These are phyloP conservation scores for Kingdonia uniflora DNA, from an alignment of 164 flowering plant genomes.

Conservation along the genomic window DNA sequence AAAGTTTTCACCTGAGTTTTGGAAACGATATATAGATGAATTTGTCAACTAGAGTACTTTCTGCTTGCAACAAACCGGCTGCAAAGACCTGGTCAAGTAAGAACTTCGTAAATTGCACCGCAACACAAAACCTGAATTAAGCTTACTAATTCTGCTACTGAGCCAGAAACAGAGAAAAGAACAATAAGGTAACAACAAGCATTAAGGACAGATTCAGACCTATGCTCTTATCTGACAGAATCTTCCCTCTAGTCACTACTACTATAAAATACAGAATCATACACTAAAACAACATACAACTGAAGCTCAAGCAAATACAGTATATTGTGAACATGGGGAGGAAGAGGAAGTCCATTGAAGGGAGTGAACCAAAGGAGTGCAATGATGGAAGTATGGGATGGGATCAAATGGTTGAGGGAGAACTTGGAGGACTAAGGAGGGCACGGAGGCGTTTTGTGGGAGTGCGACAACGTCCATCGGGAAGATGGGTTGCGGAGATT, in stretches of 20 bases:
- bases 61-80: background rate
- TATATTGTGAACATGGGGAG: conserved; percentile 13
- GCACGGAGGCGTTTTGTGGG: conserved; percentile 33
- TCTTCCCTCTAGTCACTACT: background rate
- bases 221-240: background rate
- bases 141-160: background rate
- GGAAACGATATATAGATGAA: background rate
- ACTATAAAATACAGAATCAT: background rate
- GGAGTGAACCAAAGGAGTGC: conserved; percentile 3
- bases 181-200: conserved; percentile 16
- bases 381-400: conserved; percentile 8
- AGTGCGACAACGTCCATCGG: conserved; percentile 42
- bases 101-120: too few species aligned
- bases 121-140: too few species aligned
- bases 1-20: background rate
- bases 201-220: conserved; percentile 7
- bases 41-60: background rate
- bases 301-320: background rate
- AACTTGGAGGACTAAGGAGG: conserved; percentile 15
- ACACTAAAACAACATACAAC: background rate
- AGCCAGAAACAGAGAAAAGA: conserved; percentile 7
- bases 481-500: conserved; percentile 46
- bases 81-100: conserved; percentile 12
- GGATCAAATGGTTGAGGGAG: conserved; percentile 20
- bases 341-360: conserved; percentile 21